Base-by-base conservation (phyloP, 129 eudicot genomes). In the Calendula officinalis region DNA sequence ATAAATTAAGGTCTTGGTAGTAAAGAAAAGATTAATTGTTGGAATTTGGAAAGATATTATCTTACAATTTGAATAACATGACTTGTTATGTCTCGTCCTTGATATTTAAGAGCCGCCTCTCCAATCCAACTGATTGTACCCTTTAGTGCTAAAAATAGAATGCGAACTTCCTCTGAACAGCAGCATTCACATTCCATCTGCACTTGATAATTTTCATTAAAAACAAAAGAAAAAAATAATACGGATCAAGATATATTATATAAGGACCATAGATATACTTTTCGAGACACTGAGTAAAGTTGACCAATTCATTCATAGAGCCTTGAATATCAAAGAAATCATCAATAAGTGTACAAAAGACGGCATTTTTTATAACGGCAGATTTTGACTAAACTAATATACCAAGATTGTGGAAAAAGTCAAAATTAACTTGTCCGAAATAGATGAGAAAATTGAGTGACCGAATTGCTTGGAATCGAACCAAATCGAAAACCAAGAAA, bases 311-410 rank as follows among this genome's bases (percentile, higher is more conserved):
- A 75, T 82, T 88, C 14, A 75, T 39, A 55, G 98, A 82, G 43
- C 96, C 92, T 46, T 84, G 88, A 45, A 81, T 77, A 56, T 91
- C 96, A 64, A 84, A 91, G 78, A 91, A 91, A 81, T 91, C 98
- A 71, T 91, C 98, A 42, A 87, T 76, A 42, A 84, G 90, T 0
- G 98, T 82, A 16, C 86, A 80, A 14, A 91, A 85, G 34, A 87
- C 81, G 44, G 80, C 82, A 66, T 80, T 87, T 22, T 22, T 22
- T 22, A 0, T 22, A 22, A 22, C 30, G 30, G 30, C 30, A 22
- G 2, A 22, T 22, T 22, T 22, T 22, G 30, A 22, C 30, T 22
- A 22, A 22, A 22, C 30, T 22, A 22, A 22, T 22, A 22, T 22
- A 22, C 30, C 30, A 22, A 22, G 30, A 22, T 22, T 22, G 30